Percentiles rank a stretch among this genome's conserved stretches.
These are phyloP conservation scores for Pseudocercospora fuligena DNA, from an alignment of 2,329 filamentous ascomycete species.

Conservation along the genomic window DNA sequence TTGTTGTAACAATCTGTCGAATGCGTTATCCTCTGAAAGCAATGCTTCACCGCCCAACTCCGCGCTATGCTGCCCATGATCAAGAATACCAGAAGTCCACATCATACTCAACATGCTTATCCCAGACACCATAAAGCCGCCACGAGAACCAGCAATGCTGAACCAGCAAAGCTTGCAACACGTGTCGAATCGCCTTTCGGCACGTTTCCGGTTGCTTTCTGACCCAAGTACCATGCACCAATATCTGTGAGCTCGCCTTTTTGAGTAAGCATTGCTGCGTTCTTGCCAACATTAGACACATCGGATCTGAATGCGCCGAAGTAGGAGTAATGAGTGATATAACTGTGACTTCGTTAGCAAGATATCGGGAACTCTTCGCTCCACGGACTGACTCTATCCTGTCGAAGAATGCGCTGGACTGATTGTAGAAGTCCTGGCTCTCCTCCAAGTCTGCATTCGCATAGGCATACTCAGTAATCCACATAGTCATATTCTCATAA, in stretches of 20 bases:
- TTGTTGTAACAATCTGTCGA: not conserved
- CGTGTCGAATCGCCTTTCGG: constrained; percentile 39
- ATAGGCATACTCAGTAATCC: constrained; percentile 79
- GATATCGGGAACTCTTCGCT: not conserved
- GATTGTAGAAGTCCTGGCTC: constrained; percentile 71
- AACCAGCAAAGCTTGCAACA: constrained; percentile 37
- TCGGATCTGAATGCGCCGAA: constrained; percentile 72
- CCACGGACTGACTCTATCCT: constrained; percentile 53
- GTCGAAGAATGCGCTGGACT: constrained; percentile 70
- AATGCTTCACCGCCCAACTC: not conserved
- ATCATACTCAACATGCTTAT: constrained; percentile 12
- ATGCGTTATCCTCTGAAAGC: not conserved
- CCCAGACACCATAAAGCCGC: constrained; percentile 29
- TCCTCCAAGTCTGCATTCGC: constrained; percentile 58
- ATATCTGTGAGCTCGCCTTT: constrained; percentile 74
- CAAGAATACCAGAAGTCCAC: not conserved
- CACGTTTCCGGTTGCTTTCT: constrained; percentile 45
- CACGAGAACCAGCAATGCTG: constrained; percentile 30
- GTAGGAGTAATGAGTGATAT: constrained; percentile 71
- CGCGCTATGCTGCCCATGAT: constrained; percentile 11
- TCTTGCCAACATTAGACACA: constrained; percentile 74
- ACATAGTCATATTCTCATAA: constrained; percentile 62
- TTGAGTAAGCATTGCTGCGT: constrained; percentile 71
- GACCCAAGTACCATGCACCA: constrained; percentile 76
- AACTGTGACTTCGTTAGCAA: constrained; percentile 39